phyloP scores from a whole-genome alignment of 1,139 yeast genomes.

The Tardiomyces depauwii region DNA sequence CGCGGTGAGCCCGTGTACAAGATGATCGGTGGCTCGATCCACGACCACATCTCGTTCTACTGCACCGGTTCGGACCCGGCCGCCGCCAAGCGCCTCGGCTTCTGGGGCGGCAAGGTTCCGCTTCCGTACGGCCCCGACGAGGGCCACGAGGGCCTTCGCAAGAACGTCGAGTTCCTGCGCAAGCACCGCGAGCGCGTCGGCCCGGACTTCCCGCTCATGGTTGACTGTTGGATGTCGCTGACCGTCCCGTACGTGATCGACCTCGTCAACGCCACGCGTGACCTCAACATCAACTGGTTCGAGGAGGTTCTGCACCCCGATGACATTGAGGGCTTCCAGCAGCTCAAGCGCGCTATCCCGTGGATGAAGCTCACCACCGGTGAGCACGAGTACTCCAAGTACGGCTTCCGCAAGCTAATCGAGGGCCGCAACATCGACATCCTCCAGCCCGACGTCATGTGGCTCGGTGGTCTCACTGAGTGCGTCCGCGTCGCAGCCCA shows the following conservation, averaged over 20 bases:
- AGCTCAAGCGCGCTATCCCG: constrained; percentile 36
- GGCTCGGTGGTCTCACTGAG: constrained; percentile 43
- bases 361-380: constrained; percentile 39
- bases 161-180: constrained; percentile 34
- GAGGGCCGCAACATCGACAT: constrained; percentile 38
- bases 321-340: constrained; percentile 36
- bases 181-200: constrained; percentile 36
- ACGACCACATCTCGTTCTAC: constrained; percentile 34
- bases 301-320: constrained; percentile 42
- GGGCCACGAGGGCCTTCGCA: constrained; percentile 34
- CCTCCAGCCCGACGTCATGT: constrained; percentile 42
- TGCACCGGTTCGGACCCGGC: constrained; percentile 38
- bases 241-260: constrained; percentile 38
- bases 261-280: constrained; percentile 32
- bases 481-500: constrained; percentile 35
- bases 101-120: constrained; percentile 42
- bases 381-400: constrained; percentile 40
- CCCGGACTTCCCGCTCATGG: constrained; percentile 41
- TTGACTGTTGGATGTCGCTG: constrained; percentile 40
- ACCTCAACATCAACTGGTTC: constrained; percentile 39
- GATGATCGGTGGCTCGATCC: constrained; percentile 39
- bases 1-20: constrained; percentile 40
- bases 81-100: constrained; percentile 37
- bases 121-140: constrained; percentile 41
- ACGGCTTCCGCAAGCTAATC: constrained; percentile 38